Percentiles rank a stretch among this genome's conserved stretches.
These are phyloP conservation scores for Ganoderma sp. DNA, from an alignment of 1,284 basidiomycete genomes.

Conservation along the genomic window DNA sequence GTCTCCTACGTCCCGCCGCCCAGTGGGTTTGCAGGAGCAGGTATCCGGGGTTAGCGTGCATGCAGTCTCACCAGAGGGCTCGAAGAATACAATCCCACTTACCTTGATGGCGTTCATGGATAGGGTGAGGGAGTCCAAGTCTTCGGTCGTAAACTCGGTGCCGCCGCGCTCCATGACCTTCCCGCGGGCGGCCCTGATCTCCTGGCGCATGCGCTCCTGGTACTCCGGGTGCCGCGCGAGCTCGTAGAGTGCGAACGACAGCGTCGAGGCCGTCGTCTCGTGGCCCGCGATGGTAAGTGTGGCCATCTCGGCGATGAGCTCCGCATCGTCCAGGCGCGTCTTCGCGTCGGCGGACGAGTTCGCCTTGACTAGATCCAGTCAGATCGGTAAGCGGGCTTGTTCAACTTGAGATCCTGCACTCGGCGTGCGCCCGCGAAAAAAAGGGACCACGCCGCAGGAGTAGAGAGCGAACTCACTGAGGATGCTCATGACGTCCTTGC, in stretches of 20 bases:
- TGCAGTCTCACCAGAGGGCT: background rate
- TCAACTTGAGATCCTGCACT: background rate
- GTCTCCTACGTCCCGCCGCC: constrained; percentile 40
- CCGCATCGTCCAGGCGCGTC: constrained; percentile 52
- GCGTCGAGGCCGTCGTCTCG: constrained; percentile 35
- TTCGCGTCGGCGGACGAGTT: constrained; percentile 53
- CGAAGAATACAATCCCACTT: background rate
- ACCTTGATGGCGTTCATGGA: constrained; percentile 28
- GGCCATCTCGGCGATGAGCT: constrained; percentile 56
- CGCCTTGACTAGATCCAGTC: constrained; percentile 50
- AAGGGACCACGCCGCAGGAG: too few relatives aligned
- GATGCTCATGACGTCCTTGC: constrained; percentile 48
- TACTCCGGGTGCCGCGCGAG: constrained; percentile 38
- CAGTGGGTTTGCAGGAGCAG: background rate
- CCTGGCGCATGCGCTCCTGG: constrained; percentile 37
- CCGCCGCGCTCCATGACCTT: constrained; percentile 33
- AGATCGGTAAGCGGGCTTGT: too few relatives aligned
- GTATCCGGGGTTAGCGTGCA: background rate
- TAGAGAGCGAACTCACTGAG: constrained; percentile 40
- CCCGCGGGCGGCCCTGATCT: constrained; percentile 36
- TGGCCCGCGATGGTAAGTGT: constrained; percentile 41
- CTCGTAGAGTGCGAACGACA: constrained; percentile 41
- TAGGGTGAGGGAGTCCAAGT: constrained; percentile 40
- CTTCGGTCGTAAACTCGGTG: constrained; percentile 36
- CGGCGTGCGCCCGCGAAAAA: background rate